These are phyloP conservation scores for Penicillium palitans DNA, from an alignment of 2,329 filamentous ascomycete species.

Conservation along the genomic window DNA sequence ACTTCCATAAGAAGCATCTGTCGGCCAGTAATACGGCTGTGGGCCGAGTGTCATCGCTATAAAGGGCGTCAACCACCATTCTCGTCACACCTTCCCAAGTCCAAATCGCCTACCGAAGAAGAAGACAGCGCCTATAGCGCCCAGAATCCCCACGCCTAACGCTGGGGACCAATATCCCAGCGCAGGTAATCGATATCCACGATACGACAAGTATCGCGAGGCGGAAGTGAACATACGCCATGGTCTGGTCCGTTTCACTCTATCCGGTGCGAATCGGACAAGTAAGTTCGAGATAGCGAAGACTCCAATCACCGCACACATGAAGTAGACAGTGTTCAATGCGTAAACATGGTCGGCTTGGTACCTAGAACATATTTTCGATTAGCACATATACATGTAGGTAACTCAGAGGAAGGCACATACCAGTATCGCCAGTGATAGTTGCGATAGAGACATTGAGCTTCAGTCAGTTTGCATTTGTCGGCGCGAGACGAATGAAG, in stretches of 20 bases:
- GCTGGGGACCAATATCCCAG: conserved; percentile 48
- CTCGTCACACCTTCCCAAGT: background rate
- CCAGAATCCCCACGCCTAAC: conserved; percentile 47
- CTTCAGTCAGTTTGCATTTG: conserved; percentile 31
- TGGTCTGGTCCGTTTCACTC: conserved; percentile 24
- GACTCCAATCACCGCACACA: conserved; percentile 51
- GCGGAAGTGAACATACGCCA: conserved; percentile 40
- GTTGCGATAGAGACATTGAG: conserved; percentile 33
- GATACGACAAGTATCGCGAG: conserved; percentile 47
- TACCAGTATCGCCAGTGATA: conserved; percentile 36
- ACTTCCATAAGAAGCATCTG: conserved; percentile 47
- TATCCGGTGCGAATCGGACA: conserved; percentile 31
- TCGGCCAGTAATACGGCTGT: conserved; percentile 59
- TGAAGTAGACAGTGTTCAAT: conserved; percentile 55
- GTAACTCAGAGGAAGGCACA: background rate
- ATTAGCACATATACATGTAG: background rate
- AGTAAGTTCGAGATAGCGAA: conserved; percentile 48
- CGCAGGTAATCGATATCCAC: conserved; percentile 35
- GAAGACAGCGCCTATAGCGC: conserved; percentile 45
- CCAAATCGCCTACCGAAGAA: conserved; percentile 44
- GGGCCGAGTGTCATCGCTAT: conserved; percentile 52
- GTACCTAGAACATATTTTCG: conserved; percentile 43
- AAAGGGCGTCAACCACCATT: background rate
- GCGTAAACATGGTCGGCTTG: conserved; percentile 57
- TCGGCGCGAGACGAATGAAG: conserved; percentile 34